Evolutionary conservation across 768 basidiomycete genomes (phyloP).

Genomic region (Lentinula boryana): DNA sequence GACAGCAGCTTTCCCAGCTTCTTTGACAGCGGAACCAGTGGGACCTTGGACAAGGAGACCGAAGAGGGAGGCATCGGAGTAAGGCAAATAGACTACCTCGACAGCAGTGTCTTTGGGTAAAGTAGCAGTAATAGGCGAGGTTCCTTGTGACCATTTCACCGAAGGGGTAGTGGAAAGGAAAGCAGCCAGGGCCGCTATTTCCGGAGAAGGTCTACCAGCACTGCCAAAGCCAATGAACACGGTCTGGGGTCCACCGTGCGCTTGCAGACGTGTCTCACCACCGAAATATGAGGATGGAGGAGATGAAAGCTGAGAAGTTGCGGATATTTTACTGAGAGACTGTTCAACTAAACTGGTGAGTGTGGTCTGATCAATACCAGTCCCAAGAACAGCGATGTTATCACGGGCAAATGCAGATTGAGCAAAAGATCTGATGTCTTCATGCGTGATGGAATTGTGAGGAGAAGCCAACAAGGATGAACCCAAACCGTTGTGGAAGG

Average conservation of each 20-base stretch:
- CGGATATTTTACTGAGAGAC: conserved; percentile 45
- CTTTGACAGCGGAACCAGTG: conserved; percentile 55
- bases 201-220: conserved; percentile 52
- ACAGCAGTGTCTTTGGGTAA: conserved; percentile 57
- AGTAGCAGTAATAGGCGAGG: conserved; percentile 59
- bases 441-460: conserved; percentile 52
- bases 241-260: conserved; percentile 59
- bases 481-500: conserved; percentile 94
- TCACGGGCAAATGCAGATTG: conserved; percentile 65
- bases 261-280: conserved; percentile 76
- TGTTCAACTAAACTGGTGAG: conserved; percentile 70
- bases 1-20: conserved; percentile 65
- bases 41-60: conserved; percentile 75
- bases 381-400: conserved; percentile 83
- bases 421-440: conserved; percentile 73
- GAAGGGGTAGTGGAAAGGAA: conserved; percentile 74
- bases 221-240: conserved; percentile 86
- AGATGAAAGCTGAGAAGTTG: conserved; percentile 29
- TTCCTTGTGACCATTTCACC: conserved; percentile 82
- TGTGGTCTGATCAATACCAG: conserved; percentile 69
- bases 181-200: conserved; percentile 73
- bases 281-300: conserved; percentile 55
- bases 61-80: conserved; percentile 88
- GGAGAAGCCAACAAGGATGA: conserved; percentile 81
- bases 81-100: conserved; percentile 74